A percentile compares a stretch with the other conserved stretches of the same genome.
Evolutionary conservation across 257 asterid species (phyloP).

Genomic region (Nicotiana undulata): DNA sequence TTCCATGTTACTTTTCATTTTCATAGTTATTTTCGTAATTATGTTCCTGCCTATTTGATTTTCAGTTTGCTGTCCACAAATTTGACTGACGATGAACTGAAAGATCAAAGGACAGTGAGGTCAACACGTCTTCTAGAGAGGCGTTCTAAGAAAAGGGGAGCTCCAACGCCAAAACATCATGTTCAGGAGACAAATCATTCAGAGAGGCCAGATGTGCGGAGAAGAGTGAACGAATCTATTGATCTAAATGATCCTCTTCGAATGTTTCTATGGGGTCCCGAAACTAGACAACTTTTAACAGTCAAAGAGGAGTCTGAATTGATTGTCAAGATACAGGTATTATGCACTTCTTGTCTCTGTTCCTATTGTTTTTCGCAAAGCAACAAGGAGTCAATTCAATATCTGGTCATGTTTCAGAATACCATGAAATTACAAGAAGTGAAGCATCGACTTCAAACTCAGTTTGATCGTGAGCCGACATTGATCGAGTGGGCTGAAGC

Average conservation of each 20-base stretch:
- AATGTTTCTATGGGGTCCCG: slow-evolving; percentile 57
- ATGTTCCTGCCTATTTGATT: background rate
- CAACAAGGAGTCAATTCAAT: background rate
- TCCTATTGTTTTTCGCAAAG: background rate
- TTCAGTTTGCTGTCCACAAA: slow-evolving; percentile 27
- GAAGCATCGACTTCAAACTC: slow-evolving; percentile 40
- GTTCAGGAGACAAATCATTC: slow-evolving; percentile 31
- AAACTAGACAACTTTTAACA: slow-evolving; percentile 66
- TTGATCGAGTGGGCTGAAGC: slow-evolving; percentile 80
- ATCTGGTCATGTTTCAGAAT: slow-evolving; percentile 34
- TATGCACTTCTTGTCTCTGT: background rate
- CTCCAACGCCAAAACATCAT: slow-evolving; percentile 34
- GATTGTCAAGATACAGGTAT: slow-evolving; percentile 73
- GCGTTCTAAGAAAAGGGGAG: slow-evolving; percentile 51
- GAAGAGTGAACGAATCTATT: slow-evolving; percentile 31
- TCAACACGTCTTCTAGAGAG: slow-evolving; percentile 75
- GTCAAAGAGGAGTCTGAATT: slow-evolving; percentile 63
- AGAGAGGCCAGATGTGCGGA: slow-evolving; percentile 30
- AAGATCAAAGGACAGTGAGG: slow-evolving; percentile 41
- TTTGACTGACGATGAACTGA: slow-evolving; percentile 24
- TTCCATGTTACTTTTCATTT: background rate
- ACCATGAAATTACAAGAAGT: slow-evolving; percentile 55
- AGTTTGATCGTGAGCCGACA: slow-evolving; percentile 72
- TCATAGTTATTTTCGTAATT: background rate
- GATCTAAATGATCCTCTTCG: slow-evolving; percentile 57